A percentile compares a stretch with the other conserved stretches of the same genome.
phyloP scores from a whole-genome alignment of 225 moss, liverwort and hornwort species.

The Thuidium tamariscinum region DNA sequence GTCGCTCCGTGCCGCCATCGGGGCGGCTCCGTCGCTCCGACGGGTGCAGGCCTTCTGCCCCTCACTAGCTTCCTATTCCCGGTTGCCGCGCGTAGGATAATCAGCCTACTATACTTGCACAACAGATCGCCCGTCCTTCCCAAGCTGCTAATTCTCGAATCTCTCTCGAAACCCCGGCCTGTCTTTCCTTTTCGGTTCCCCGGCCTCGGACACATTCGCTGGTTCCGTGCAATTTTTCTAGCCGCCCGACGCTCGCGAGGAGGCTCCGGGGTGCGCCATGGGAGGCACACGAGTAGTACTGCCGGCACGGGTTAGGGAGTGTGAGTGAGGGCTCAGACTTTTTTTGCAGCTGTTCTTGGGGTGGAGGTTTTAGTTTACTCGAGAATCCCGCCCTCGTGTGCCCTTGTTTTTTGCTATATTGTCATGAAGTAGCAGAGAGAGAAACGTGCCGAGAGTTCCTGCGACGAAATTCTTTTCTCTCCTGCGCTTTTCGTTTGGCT shows the following conservation, averaged over 20 bases:
- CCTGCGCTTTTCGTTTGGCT: neutral
- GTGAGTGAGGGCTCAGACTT: neutral
- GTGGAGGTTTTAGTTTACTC: neutral
- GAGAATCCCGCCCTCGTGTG: neutral
- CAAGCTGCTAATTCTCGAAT: constrained; percentile 7
- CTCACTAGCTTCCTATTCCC: neutral
- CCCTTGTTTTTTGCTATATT: neutral
- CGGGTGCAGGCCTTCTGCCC: neutral
- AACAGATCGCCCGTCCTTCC: neutral
- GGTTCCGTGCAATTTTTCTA: constrained; percentile 33
- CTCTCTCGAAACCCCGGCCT: neutral
- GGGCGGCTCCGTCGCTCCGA: neutral
- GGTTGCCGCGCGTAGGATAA: neutral
- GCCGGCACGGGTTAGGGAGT: neutral
- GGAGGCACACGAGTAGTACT: constrained; percentile 1
- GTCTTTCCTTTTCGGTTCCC: constrained; percentile 20
- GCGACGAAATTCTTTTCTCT: too few species aligned
- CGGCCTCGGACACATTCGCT: constrained; percentile 15
- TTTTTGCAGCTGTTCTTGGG: neutral
- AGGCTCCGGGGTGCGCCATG: neutral
- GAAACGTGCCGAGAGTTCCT: neutral
- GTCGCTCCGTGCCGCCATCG: neutral
- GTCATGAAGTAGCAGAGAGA: neutral
- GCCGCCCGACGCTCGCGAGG: neutral
- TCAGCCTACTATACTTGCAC: neutral